Evolutionary conservation across 208 protist species (phyloP).

Genomic region (Entamoeba dispar): DNA sequence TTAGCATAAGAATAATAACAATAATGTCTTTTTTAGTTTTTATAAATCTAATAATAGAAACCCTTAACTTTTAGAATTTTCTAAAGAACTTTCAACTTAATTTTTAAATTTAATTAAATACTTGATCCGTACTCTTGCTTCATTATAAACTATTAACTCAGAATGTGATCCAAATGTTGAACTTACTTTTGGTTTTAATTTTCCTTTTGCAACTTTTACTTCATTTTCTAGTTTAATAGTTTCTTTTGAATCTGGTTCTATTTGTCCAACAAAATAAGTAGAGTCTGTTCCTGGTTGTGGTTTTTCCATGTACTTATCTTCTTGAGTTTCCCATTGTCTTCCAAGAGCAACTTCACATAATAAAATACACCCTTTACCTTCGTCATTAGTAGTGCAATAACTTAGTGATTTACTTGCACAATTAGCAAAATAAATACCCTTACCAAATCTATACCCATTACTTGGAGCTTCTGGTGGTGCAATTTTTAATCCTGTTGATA

Average conservation of each 20-base stretch:
- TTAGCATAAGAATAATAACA: too few species aligned
- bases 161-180: background rate
- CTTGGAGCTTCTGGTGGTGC: constrained; percentile 33
- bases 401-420: constrained; percentile 10
- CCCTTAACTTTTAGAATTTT: too few species aligned
- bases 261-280: constrained; percentile 8
- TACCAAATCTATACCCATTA: constrained; percentile 41
- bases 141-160: constrained; percentile 31
- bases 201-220: background rate
- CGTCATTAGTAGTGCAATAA: constrained; percentile 25
- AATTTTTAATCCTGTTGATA: constrained; percentile 29
- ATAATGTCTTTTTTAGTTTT: too few species aligned
- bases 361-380: constrained; percentile 24
- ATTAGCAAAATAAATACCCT: constrained; percentile 32
- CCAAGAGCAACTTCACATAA: constrained; percentile 30
- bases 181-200: too few species aligned
- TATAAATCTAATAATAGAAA: too few species aligned
- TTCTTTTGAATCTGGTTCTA: background rate
- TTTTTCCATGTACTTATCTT: constrained; percentile 20
- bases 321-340: background rate
- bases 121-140: constrained; percentile 3
- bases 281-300: constrained; percentile 11
- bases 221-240: background rate
- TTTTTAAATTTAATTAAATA: constrained; percentile 1
- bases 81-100: too few species aligned